A percentile compares a stretch with the other conserved stretches of the same genome.
These are phyloP conservation scores for Camelina neglecta DNA, from an alignment of 345 rosid genomes.

Conservation along the genomic window DNA sequence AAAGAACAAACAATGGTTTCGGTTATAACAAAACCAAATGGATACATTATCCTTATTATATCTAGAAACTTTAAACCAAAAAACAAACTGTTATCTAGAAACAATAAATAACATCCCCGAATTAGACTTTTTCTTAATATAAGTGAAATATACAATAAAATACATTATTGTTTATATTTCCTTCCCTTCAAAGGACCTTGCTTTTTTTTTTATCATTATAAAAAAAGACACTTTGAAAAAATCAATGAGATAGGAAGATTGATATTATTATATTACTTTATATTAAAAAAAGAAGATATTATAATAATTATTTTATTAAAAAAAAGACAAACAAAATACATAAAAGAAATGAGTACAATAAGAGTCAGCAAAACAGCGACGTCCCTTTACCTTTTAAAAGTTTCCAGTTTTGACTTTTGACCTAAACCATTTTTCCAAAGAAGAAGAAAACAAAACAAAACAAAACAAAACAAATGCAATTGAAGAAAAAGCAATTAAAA, in stretches of 20 bases:
- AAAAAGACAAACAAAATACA: not conserved
- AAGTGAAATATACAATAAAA: not conserved
- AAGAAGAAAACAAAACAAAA: slow-evolving; percentile 14
- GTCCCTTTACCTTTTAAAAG: slow-evolving; percentile 40
- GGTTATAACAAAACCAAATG: not conserved
- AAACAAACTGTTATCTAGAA: slow-evolving; percentile 7
- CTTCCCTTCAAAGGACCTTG: slow-evolving; percentile 15
- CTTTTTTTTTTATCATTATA: slow-evolving; percentile 14
- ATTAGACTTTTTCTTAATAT: not conserved
- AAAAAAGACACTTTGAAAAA: slow-evolving; percentile 26
- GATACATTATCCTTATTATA: slow-evolving; percentile 6
- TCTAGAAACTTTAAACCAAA: slow-evolving; percentile 20
- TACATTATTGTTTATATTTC: not conserved
- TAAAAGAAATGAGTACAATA: not conserved
- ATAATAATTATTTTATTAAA: not conserved
- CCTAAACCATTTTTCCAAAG: slow-evolving; percentile 37
- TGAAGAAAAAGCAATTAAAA: not conserved
- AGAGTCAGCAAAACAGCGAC: slow-evolving; percentile 45
- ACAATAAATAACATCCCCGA: slow-evolving; percentile 1
- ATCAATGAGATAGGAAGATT: slow-evolving; percentile 30
- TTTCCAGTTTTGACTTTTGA: slow-evolving; percentile 45
- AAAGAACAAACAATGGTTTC: slow-evolving; percentile 12
- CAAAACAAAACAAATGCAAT: not conserved
- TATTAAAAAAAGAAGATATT: not conserved
- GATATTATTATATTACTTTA: not conserved